Percentiles rank a stretch among this genome's conserved stretches.
Conservation (phyloP, 2,329 filamentous ascomycete genomes). For the Diaporthe eres region DNA sequence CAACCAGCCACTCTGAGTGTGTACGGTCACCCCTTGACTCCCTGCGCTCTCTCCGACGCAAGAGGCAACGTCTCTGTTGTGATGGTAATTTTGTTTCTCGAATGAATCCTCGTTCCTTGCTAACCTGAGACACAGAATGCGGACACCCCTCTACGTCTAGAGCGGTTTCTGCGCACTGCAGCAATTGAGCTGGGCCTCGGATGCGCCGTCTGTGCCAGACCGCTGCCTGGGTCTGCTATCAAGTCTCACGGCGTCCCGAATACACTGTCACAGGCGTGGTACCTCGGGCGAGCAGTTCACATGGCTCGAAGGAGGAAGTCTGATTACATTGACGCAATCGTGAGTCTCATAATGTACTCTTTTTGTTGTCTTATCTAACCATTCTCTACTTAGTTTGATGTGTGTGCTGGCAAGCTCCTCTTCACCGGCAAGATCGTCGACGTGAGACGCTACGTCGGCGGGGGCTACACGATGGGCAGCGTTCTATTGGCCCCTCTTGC, state of each 20-base stretch:
- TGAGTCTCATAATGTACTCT: constrained; percentile 38
- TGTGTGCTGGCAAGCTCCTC: constrained; percentile 51
- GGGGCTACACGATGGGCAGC: constrained; percentile 58
- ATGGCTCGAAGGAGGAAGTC: constrained; percentile 49
- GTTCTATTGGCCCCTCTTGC: constrained; percentile 49
- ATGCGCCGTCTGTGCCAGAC: constrained; percentile 53
- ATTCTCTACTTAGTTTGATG: neutral
- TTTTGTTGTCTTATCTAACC: constrained; percentile 40
- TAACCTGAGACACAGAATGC: constrained; percentile 46
- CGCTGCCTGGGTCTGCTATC: constrained; percentile 51
- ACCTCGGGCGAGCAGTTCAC: constrained; percentile 51
- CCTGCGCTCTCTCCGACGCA: constrained; percentile 55
- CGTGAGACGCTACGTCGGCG: constrained; percentile 54
- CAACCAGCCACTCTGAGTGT: constrained; percentile 54
- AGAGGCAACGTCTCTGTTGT: constrained; percentile 54
- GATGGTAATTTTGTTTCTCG: constrained; percentile 46
- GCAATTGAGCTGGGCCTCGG: constrained; percentile 56
- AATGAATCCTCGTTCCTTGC: neutral
- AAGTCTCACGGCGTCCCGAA: constrained; percentile 53
- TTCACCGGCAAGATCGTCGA: constrained; percentile 58
- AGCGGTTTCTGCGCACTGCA: constrained; percentile 53
- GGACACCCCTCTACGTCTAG: constrained; percentile 53
- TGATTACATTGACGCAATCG: constrained; percentile 48
- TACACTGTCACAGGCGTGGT: constrained; percentile 53
- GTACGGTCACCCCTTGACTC: constrained; percentile 54